Base-by-base conservation (phyloP, 306 rosid genomes). In the Cucumis melo region DNA sequence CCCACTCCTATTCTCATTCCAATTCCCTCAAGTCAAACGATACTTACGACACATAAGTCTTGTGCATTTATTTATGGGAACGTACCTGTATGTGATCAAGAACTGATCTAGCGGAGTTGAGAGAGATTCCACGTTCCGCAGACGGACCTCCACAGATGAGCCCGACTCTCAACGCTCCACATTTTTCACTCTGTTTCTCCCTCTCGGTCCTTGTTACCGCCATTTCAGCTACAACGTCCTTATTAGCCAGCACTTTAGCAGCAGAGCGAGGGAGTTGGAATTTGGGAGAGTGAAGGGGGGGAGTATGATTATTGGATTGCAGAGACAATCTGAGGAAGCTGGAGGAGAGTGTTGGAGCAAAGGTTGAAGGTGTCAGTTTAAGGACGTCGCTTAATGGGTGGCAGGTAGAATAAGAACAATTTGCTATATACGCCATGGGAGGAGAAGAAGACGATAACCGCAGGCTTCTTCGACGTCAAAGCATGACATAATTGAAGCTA, bases 81-180 rank as follows among this genome's bases (percentile, higher is more conserved):
- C 38, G 14, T 72, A 87, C 91, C 89, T 90, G 97, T 61, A 93
- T 87, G 65, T 93, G 96, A 93, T 93, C 97, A 60, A 93, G 86
- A 74, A 93, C 88, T 63, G 98, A 91, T 88, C 98, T 77, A 44
- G 97, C 97, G 0, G 98, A 93, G 81, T 91, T 93, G 75, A 93
- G 97, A 20, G 98, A 91, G 87, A 93, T 93, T 17, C 97, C 98
- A 78, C 97, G 97, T 84, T 93, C 97, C n/a, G 94, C 89, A 10
- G 97, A 91, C 36, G 97, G 98, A 74, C 98, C 98, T 5, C 98
- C 98, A 27, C 98, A 93, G 12, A 93, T 77, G 51, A 93, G 79
- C 24, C 96, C 98, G 10, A 93, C 96, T 82, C 81, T 90, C 86
- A 93, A 23, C 32, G 63, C 85, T 71, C 76, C 85, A 17, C 77